phyloP scores from a whole-genome alignment of 768 basidiomycete genomes.

The Cyclocybe aegerita region DNA sequence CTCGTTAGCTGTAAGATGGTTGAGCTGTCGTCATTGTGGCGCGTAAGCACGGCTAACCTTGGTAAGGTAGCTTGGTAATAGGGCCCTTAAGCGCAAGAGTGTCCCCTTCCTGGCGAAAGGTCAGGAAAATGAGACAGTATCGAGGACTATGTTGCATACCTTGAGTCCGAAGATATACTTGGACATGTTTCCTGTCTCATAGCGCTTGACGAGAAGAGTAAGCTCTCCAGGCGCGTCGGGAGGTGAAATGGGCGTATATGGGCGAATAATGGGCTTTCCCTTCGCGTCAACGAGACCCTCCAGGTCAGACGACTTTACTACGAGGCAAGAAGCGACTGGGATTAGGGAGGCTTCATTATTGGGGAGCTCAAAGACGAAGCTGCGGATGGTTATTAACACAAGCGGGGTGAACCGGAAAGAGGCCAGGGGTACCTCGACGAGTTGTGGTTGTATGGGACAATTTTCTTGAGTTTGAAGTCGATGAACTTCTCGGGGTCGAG shows the following conservation, averaged over 20 bases:
- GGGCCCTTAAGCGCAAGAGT: conserved; percentile 89
- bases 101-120: conserved; percentile 58
- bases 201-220: conserved; percentile 81
- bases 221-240: conserved; percentile 76
- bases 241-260: conserved; percentile 91
- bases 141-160: conserved; percentile 25
- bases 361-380: conserved; percentile 81
- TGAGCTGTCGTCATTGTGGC: background rate
- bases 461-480: conserved; percentile 79
- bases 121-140: conserved; percentile 4
- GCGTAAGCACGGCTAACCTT: conserved; percentile 44
- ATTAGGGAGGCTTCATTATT: conserved; percentile 76
- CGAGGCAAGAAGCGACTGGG: conserved; percentile 75
- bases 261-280: conserved; percentile 85
- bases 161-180: conserved; percentile 80
- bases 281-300: conserved; percentile 67
- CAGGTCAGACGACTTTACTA: conserved; percentile 73
- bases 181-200: conserved; percentile 80
- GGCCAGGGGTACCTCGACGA: conserved; percentile 59
- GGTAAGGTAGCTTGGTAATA: conserved; percentile 83
- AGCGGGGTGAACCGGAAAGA: conserved; percentile 2
- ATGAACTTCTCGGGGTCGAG: conserved; percentile 75
- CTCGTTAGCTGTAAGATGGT: conserved; percentile 60
- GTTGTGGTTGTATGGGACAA: conserved; percentile 93
- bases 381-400: conserved; percentile 21